These are phyloP conservation scores for Macroventuria anomochaeta DNA, from an alignment of 2,329 filamentous ascomycete genomes.

Conservation along the genomic window DNA sequence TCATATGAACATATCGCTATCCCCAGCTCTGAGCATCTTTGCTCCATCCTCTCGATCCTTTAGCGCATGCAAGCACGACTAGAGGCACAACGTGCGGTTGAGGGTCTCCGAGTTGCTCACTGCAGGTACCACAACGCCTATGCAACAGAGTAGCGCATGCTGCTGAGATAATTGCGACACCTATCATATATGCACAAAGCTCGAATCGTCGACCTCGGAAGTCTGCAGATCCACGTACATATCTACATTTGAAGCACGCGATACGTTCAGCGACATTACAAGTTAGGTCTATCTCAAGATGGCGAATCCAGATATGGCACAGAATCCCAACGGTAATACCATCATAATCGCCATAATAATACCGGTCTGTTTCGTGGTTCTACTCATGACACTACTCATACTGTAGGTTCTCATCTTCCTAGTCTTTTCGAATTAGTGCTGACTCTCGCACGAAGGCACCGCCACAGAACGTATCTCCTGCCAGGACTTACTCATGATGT, in stretches of 20 bases:
- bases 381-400: conserved; percentile 38
- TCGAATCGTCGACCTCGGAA: conserved; percentile 17
- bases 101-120: not conserved
- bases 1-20: conserved; percentile 24
- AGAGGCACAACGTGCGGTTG: conserved; percentile 10
- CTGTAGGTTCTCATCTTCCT: conserved; percentile 28
- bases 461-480: conserved; percentile 33
- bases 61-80: conserved; percentile 3
- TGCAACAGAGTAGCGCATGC: not conserved
- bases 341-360: conserved; percentile 42
- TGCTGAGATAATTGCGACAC: conserved; percentile 16
- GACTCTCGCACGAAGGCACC: conserved; percentile 14
- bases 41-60: not conserved
- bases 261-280: not conserved
- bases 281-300: not conserved
- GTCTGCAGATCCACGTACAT: not conserved
- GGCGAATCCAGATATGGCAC: not conserved
- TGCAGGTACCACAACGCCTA: not conserved
- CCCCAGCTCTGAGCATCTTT: conserved; percentile 6
- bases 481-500: conserved; percentile 22
- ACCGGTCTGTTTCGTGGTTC: conserved; percentile 40
- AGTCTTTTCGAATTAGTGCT: conserved; percentile 6
- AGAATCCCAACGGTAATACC: conserved; percentile 18
- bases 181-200: conserved; percentile 21
- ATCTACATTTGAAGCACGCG: not conserved